Conservation (phyloP, 176 grass and related monocot genomes). For the Hordeum vulgare region DNA sequence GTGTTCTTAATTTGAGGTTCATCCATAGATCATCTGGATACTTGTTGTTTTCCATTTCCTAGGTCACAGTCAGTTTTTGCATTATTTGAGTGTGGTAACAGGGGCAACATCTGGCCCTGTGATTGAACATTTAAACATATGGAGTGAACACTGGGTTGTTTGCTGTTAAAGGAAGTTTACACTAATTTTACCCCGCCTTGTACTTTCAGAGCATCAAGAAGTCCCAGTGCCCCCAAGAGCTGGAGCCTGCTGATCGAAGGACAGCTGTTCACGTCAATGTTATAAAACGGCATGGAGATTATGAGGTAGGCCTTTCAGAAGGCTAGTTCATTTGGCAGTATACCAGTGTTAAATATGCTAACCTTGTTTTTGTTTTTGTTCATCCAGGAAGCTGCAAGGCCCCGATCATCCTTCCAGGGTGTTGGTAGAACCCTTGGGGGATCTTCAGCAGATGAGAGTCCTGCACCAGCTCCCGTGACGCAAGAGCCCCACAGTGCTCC, state of each 20-base stretch:
- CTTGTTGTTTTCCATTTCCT: neutral
- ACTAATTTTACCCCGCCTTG: neutral
- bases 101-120: neutral
- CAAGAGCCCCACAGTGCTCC: slow-evolving; percentile 22
- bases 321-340: neutral
- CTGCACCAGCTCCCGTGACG: slow-evolving; percentile 9
- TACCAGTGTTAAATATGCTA: neutral
- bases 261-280: slow-evolving; percentile 73
- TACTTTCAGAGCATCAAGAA: slow-evolving; percentile 63
- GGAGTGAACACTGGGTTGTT: neutral
- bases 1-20: neutral
- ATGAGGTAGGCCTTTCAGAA: slow-evolving; percentile 27
- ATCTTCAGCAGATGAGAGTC: slow-evolving; percentile 33
- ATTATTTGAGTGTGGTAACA: neutral
- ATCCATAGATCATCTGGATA: neutral
- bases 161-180: neutral
- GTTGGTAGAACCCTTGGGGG: slow-evolving; percentile 87
- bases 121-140: neutral
- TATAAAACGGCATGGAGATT: slow-evolving; percentile 55
- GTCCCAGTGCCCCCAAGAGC: slow-evolving; percentile 73
- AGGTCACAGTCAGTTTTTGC: neutral
- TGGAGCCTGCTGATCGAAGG: slow-evolving; percentile 67
- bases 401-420: slow-evolving; percentile 56
- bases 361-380: neutral
- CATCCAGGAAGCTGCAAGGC: slow-evolving; percentile 51